These are phyloP conservation scores for Pelagophyceae sp. DNA, from an alignment of 352 stramenopile species.

Conservation along the genomic window DNA sequence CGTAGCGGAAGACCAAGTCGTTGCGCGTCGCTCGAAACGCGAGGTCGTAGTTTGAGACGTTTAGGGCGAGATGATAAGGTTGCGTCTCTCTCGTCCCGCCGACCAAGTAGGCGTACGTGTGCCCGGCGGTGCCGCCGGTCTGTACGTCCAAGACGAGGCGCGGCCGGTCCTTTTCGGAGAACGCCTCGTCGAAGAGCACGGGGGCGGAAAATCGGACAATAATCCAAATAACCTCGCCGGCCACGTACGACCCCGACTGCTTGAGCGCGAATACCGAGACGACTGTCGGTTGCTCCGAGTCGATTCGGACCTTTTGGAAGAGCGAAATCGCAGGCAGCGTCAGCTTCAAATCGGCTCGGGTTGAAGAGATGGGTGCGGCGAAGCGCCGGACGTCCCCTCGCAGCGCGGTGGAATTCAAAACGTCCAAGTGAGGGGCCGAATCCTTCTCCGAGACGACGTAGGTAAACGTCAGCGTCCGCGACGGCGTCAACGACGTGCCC, in stretches of 20 bases:
- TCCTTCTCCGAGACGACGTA: conserved; percentile 53
- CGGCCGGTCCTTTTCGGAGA: conserved; percentile 22
- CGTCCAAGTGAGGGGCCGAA: conserved; percentile 47
- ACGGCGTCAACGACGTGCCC: background rate
- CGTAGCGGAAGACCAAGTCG: conserved; percentile 1
- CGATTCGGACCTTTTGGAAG: background rate
- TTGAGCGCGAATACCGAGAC: conserved; percentile 56
- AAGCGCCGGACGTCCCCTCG: conserved; percentile 20
- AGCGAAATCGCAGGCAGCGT: background rate
- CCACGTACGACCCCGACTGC: conserved; percentile 44
- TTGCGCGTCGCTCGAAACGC: background rate
- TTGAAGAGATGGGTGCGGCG: conserved; percentile 32
- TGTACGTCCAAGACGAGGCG: conserved; percentile 34
- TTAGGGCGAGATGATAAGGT: background rate
- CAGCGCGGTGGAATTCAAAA: conserved; percentile 36
- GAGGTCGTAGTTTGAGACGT: background rate
- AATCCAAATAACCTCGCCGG: conserved; percentile 54
- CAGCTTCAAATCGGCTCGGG: conserved; percentile 31
- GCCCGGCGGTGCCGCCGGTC: conserved; percentile 26
- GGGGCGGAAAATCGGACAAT: conserved; percentile 52
- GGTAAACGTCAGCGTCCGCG: conserved; percentile 43
- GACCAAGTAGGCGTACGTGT: conserved; percentile 38
- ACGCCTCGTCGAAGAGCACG: conserved; percentile 42
- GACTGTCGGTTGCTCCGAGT: conserved; percentile 42
- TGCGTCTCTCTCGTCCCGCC: background rate